Percentiles rank a stretch among this genome's conserved stretches.
Conservation (phyloP, 2,329 filamentous ascomycete species). For the Fusarium sp. region DNA sequence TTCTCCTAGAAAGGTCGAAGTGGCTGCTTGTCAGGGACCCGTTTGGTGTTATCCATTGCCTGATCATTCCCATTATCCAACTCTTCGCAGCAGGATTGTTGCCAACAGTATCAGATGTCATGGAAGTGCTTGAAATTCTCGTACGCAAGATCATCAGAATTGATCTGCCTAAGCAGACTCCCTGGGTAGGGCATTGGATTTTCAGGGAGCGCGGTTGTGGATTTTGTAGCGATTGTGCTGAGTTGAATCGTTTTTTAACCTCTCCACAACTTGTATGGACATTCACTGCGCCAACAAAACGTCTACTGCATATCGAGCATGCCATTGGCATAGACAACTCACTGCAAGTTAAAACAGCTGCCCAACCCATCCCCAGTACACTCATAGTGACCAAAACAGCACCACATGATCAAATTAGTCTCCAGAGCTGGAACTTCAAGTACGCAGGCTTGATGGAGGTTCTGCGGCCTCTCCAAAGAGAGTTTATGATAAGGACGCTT, state of each 20-base stretch:
- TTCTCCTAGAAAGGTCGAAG: background rate
- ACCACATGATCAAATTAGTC: background rate
- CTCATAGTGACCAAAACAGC: slow-evolving; percentile 10
- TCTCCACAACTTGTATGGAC: slow-evolving; percentile 1
- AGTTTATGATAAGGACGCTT: slow-evolving; percentile 8
- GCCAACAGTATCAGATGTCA: background rate
- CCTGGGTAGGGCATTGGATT: background rate
- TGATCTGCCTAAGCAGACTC: background rate
- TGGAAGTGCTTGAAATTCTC: slow-evolving; percentile 11
- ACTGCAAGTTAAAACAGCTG: background rate
- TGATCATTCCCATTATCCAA: slow-evolving; percentile 13
- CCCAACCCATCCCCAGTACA: background rate
- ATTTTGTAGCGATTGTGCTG: slow-evolving; percentile 15
- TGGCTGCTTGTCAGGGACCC: slow-evolving; percentile 5
- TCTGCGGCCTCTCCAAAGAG: background rate
- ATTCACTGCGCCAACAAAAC: background rate
- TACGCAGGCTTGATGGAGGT: background rate
- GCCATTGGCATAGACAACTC: background rate
- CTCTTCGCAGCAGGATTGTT: background rate
- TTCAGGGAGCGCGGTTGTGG: slow-evolving; percentile 20
- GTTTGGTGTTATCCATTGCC: background rate
- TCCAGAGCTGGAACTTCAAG: slow-evolving; percentile 3
- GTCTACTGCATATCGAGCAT: slow-evolving; percentile 9
- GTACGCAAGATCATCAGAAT: slow-evolving; percentile 8
- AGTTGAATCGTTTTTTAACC: slow-evolving; percentile 9